Evolutionary conservation across 257 asterid species (phyloP), one percentile per base, ranked within the genome.

Genomic region (Gardenia jasminoides): DNA sequence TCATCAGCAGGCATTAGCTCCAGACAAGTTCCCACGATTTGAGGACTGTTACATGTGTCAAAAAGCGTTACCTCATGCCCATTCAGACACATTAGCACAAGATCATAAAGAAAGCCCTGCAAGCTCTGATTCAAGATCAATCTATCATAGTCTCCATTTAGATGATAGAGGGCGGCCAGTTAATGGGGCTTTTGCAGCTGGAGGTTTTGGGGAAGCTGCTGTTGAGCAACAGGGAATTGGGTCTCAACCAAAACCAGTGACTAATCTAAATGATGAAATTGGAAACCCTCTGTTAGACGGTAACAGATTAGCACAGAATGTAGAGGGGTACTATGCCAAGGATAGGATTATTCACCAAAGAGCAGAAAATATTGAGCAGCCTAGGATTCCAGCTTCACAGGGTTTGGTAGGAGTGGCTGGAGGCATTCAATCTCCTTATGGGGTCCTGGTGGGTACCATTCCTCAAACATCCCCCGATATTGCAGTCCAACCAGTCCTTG

Each of bases 11-110:
- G 79, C 41, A 52, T 47, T 66, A 52, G 79, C 84, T 75, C 84
- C 90, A 68, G 96, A 86, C 68, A 83, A 79, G 50, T 69, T 73
- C 33, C 64, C 85, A 48, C 78, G 77, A 79, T 79, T 84, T 20
- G 96, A 90, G 71, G 97, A 91, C 81, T 93, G 99, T 84, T 78
- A 80, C 31, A 84, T 96, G 97, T 93, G 99, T 83, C 98, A 92
- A 84, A 96, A 93, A 84, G 89, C 91, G 72, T 80, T 96, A 84
- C 99, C 99, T 26, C 99, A 93, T 86, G 97, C 97, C 83, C 99
- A 96, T 82, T 96, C 99, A 39, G 98, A 96, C 80, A 82, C 98
- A 54, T 31, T 88, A 64, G 97, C 92, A 78, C 96, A 87, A 76
- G 93, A 89, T 61, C 86, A 78, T 52, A 89, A 81, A 78, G 93